These are phyloP conservation scores for Boletellus deceptivus DNA, from an alignment of 1,284 basidiomycete genomes.

Conservation along the genomic window DNA sequence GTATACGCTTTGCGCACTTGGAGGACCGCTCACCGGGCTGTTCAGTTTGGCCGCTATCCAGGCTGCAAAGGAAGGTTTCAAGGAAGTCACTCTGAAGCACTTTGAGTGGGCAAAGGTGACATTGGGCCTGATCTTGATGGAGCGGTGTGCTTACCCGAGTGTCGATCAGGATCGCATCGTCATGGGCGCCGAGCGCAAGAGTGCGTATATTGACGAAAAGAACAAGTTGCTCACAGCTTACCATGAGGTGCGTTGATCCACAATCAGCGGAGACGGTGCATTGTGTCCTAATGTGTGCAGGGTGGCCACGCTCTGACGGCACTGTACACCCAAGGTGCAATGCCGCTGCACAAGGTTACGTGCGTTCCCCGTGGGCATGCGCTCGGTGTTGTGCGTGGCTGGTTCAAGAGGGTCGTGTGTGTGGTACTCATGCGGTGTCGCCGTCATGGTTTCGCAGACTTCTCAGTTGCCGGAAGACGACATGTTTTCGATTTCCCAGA, in stretches of 20 bases:
- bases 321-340: slow-evolving; percentile 87
- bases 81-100: slow-evolving; percentile 72
- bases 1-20: slow-evolving; percentile 25
- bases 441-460: slow-evolving; percentile 51
- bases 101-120: slow-evolving; percentile 93
- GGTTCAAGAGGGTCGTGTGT: not conserved
- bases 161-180: slow-evolving; percentile 76
- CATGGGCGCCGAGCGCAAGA: slow-evolving; percentile 92
- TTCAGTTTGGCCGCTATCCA: slow-evolving; percentile 85
- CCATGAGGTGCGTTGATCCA: slow-evolving; percentile 65
- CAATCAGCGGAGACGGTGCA: not conserved
- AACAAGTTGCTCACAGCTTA: slow-evolving; percentile 88
- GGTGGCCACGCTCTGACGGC: slow-evolving; percentile 92
- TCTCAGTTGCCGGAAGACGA: slow-evolving; percentile 86
- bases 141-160: slow-evolving; percentile 4
- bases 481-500: slow-evolving; percentile 65
- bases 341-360: slow-evolving; percentile 95
- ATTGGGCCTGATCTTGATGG: slow-evolving; percentile 6
- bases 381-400: slow-evolving; percentile 72
- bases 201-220: slow-evolving; percentile 82
- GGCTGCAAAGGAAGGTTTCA: slow-evolving; percentile 79
- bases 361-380: slow-evolving; percentile 93
- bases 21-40: slow-evolving; percentile 6
- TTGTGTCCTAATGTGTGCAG: slow-evolving; percentile 36
- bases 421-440: slow-evolving; percentile 10